Percentiles rank a stretch among this genome's conserved stretches.
phyloP scores from a whole-genome alignment of 306 rosid genomes.

The Fragaria vesca region DNA sequence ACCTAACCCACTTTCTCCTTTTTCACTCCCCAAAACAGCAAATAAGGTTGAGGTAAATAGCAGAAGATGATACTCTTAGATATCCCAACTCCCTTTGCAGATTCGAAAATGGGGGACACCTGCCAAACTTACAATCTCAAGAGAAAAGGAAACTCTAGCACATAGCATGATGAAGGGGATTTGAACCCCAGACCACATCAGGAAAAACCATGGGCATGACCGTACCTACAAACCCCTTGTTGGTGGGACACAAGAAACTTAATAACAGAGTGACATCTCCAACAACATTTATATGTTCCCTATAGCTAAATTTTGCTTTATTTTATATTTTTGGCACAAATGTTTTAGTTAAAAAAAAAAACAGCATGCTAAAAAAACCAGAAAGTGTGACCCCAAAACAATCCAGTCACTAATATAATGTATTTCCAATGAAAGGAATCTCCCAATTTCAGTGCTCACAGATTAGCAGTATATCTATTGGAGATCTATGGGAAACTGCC shows the following conservation, averaged over 20 bases:
- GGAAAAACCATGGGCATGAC: neutral
- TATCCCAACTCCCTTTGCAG: neutral
- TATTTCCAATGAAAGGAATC: neutral
- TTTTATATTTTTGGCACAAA: neutral
- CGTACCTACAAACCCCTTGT: neutral
- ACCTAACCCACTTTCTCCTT: neutral
- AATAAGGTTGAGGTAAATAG: neutral
- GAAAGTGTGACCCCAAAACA: neutral
- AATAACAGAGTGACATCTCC: neutral
- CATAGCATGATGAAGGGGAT: neutral
- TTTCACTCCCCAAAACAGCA: slow-evolving; percentile 4
- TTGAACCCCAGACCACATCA: neutral
- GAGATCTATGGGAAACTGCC: neutral
- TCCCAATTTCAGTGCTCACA: neutral
- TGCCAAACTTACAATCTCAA: neutral
- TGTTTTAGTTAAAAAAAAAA: neutral
- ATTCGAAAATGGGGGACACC: neutral
- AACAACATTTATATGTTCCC: neutral
- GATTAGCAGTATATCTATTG: neutral
- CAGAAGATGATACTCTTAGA: neutral
- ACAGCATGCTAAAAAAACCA: neutral
- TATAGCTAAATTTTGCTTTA: neutral
- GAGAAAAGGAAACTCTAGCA: neutral
- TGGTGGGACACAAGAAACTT: neutral
- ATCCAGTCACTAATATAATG: neutral